Base-by-base conservation (phyloP, 75 land plant genomes). In the Pinus albicaulis region DNA sequence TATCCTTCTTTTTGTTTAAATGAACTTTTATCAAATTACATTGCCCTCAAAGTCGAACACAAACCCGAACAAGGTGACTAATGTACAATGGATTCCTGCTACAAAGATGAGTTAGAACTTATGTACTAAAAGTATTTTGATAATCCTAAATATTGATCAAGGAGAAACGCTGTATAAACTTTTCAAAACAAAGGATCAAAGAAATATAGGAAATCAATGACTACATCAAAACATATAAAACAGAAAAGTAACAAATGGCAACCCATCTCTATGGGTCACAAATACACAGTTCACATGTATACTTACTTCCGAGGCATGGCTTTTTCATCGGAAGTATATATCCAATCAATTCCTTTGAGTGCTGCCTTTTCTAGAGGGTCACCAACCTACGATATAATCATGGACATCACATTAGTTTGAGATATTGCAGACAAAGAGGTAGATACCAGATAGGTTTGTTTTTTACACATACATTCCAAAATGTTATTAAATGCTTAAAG, bases 321-420 rank as follows among this genome's bases (percentile, higher is more conserved):
- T 74, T 94, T 97, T 83, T 97, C 99, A 91, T 96, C 99, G 71
- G 99, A 84, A 71, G 94, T 97, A 72, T 97, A 97, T 69, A 60
- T 81, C 99, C 99, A 97, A 56, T 97, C 98, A 55, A 97, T 91
- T 62, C 99, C 99, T 76, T 95, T 92, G 36, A 97, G 85, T 57
- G 99, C 99, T 59, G 99, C 99, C 86, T 94, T 97, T 77, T 97
- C 99, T 63, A 97, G 88, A 79, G 99, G 99, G 82, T 97, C 99
- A 76, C 99, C 99, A 84, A 97, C 99, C 99, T 97, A 75, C 59
- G 85, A 36, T 55, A 53, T 68, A 31, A 36, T 23, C 44, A 66
- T 5, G 34, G 63, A 74, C 63, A 57, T 41, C 22, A 36, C 7
- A n/a, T 3, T 56, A 71, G 41, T 24, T 48, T 53, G 25, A 57